phyloP scores from a whole-genome alignment of 176 grass and related monocot species.

The Coix lacrymajobi region DNA sequence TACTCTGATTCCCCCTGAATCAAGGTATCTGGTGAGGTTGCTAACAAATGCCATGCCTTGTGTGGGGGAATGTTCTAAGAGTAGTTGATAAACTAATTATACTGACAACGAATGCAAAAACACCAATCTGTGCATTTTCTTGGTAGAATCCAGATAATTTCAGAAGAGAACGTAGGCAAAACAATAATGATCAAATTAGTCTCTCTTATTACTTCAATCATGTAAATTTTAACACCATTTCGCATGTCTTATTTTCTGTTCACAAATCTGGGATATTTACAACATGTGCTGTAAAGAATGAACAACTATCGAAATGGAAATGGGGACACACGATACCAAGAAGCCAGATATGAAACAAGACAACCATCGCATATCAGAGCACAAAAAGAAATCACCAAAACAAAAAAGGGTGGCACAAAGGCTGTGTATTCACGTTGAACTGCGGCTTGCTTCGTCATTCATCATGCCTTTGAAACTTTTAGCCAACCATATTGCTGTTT shows the following conservation, averaged over 20 bases:
- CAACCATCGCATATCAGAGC: slow-evolving; percentile 11
- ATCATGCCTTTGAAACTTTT: slow-evolving; percentile 99
- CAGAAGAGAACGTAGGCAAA: background rate
- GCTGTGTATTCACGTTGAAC: slow-evolving; percentile 34
- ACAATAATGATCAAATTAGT: background rate
- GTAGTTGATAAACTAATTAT: background rate
- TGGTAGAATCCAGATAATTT: background rate
- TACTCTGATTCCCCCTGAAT: no score
- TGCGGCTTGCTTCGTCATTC: slow-evolving; percentile 72
- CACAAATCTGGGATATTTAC: slow-evolving; percentile 52
- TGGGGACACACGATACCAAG: slow-evolving; percentile 6
- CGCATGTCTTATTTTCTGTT: slow-evolving; percentile 44
- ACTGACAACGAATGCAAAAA: background rate
- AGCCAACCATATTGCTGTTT: slow-evolving; percentile 97
- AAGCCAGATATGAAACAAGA: slow-evolving; percentile 25
- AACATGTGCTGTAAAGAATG: slow-evolving; percentile 39
- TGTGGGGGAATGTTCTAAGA: background rate
- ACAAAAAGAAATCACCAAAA: background rate
- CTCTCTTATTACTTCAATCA: slow-evolving; percentile 7
- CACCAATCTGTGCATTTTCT: background rate
- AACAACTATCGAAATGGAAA: slow-evolving; percentile 23
- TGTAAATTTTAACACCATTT: slow-evolving; percentile 19
- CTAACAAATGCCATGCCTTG: no score
- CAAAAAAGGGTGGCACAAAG: background rate
- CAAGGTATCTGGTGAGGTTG: no score